Evolutionary conservation across 306 rosid genomes (phyloP).

Genomic region (Acacia melanoxylon): DNA sequence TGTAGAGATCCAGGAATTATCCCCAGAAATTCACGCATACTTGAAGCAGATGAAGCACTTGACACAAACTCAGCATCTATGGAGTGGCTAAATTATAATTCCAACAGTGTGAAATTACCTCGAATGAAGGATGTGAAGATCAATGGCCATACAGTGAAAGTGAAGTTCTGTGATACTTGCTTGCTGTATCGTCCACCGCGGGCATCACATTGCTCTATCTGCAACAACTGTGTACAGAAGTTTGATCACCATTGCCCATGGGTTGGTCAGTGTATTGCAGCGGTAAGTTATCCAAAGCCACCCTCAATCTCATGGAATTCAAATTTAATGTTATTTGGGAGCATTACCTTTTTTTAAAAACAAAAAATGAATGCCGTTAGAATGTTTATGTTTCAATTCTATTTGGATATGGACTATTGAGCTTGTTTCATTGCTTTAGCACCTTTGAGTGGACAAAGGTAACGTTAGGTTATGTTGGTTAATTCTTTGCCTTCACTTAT

Average conservation of each 20-base stretch:
- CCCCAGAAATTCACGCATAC: slow-evolving; percentile 69
- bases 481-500: neutral
- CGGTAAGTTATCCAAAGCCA: slow-evolving; percentile 51
- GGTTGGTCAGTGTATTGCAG: slow-evolving; percentile 97
- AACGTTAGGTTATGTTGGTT: neutral
- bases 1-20: slow-evolving; percentile 94
- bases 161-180: slow-evolving; percentile 91
- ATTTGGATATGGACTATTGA: neutral
- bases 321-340: neutral
- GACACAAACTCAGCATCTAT: slow-evolving; percentile 47
- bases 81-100: slow-evolving; percentile 66
- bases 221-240: slow-evolving; percentile 94
- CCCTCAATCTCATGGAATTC: neutral
- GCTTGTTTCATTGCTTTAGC: neutral
- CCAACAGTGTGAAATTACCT: slow-evolving; percentile 58
- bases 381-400: neutral
- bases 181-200: slow-evolving; percentile 89
- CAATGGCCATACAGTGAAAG: slow-evolving; percentile 75
- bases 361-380: neutral
- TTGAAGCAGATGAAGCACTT: slow-evolving; percentile 53
- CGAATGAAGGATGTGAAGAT: slow-evolving; percentile 64
- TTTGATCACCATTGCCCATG: slow-evolving; percentile 98
- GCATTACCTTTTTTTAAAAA: neutral
- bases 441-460: neutral
- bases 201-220: slow-evolving; percentile 93